Evolutionary conservation across 768 basidiomycete species (phyloP), one percentile per base, ranked within the genome.

Genomic region (Rhizopogon sp.): DNA sequence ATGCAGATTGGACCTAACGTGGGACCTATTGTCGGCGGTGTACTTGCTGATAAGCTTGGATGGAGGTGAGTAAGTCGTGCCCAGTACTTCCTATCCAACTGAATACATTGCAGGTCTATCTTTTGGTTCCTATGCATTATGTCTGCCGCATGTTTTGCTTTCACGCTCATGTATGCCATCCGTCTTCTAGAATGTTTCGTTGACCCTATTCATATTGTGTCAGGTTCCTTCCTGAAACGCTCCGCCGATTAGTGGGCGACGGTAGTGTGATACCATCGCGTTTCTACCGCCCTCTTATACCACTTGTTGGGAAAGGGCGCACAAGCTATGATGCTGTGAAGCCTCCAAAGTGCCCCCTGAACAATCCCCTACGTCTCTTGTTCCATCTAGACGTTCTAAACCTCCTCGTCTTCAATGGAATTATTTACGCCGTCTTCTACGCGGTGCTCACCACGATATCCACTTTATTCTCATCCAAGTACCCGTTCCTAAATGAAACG

Each of bases 111-210:
- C 43, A 83, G 81, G 59, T 76, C 83, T 10, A 80, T 85, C 5
- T 85, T 85, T 61, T 85, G 82, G 83, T 83, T 84, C 63, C 66
- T 84, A 9, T 75, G 74, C 54, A 83, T 84, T 31, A 62, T 75
- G 2, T 69, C 79, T 8, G 74, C 73, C 6, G 55, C 67, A 6
- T 80, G 79, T 61, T 74, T 80, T 10, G 53, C 80, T 7, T 65
- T 76, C 40, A 71, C 85, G 53, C 61, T 83, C 5, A 60, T 81
- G 81, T 80, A 56, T 42, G 58, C 20, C 70, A 64, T 47, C 52
- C 25, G 17, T 53, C 57, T 62, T 54, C 55, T 55, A 9, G 8
- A n/a, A 55, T 72, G 0, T 61, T 72, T 22, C 64, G 61, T 5
- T 44, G 47, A 22, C 13, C 43, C 39, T 16, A 54, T 51, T 31